Base-by-base conservation (phyloP, 1,284 basidiomycete species). In the Mycosarcoma maydis region DNA sequence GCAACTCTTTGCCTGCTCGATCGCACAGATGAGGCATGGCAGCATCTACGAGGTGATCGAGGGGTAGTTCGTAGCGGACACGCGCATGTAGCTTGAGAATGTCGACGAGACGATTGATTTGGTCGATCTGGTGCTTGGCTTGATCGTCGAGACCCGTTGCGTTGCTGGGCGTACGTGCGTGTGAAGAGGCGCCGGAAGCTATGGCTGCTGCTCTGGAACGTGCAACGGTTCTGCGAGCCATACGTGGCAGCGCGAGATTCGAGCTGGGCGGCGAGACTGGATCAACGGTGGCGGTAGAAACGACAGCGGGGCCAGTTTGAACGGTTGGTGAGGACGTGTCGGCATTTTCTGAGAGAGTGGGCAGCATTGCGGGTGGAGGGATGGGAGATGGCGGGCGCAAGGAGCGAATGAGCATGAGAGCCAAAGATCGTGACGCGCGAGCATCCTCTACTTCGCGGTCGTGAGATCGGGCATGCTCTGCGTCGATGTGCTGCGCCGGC, bases 21-120 rank as follows among this genome's bases (percentile, higher is more conserved):
- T 97, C 94, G 23, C 89, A 87, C 3, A 97, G 86, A 32, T 88
- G 89, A 5, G 90, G 90, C 36, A 90, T 84, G 16, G 90, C 85
- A 16, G 87, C 87, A 76, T 88, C 86, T 17, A 93, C 83, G 17
- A 94, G 83, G 49, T 93, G 90, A 0, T 85, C 83, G 13, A 90
- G 83, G 7, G 88, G 87, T 20, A 94, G 75, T 71, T 92, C 90
- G 75, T 90, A 91, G 44, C 88, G 85, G 19, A 95, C 89, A 6
- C 90, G 87, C 26, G 92, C 82, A 72, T 88, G 89, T 23, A 88
- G 86, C 75, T 89, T 89, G n/a, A 96, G 83, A 39, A 90, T 85
- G 24, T 84, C 85, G 22, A 89, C 88, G 2, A 96, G 83, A 56
- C 86, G 87, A 5, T 86, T 85, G 87, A 94, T 64, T 27, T 60